These are phyloP conservation scores for Plectosphaerella cucumerina DNA, from an alignment of 2,329 filamentous ascomycete genomes.

Conservation along the genomic window DNA sequence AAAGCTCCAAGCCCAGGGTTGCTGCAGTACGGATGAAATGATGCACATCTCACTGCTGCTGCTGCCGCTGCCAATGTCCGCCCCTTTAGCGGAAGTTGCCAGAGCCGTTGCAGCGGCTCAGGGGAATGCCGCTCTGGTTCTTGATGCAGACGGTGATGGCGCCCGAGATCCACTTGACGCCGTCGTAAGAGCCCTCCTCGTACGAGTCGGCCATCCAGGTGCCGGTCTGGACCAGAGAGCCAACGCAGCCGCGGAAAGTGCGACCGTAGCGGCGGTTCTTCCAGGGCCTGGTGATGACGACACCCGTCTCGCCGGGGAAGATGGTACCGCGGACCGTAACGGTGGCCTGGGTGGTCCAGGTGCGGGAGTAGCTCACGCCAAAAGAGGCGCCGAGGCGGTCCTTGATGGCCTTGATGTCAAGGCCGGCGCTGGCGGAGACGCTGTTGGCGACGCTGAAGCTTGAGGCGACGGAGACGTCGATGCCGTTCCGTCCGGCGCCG, in stretches of 20 bases:
- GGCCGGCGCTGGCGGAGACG: conserved; percentile 1
- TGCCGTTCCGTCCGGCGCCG: conserved; percentile 5
- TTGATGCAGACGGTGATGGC: conserved; percentile 7
- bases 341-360: conserved; percentile 6
- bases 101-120: not conserved
- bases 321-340: conserved; percentile 7
- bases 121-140: conserved; percentile 4
- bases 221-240: conserved; percentile 4
- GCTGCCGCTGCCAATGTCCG: no score
- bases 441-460: conserved; percentile 7
- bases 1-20: no score
- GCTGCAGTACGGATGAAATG: no score
- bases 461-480: conserved; percentile 7
- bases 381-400: conserved; percentile 1
- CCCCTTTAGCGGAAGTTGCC: conserved; percentile 2
- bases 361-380: conserved; percentile 2
- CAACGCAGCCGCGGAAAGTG: conserved; percentile 9
- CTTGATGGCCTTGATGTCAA: conserved; percentile 4
- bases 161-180: conserved; percentile 5
- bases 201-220: conserved; percentile 8
- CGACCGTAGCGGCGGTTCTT: conserved; percentile 9
- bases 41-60: not conserved
- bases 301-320: conserved; percentile 6
- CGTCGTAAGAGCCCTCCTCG: conserved; percentile 9
- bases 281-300: conserved; percentile 9